Conservation (phyloP, 1,284 basidiomycete species). For the Leccinum olivaceoglutinosum region DNA sequence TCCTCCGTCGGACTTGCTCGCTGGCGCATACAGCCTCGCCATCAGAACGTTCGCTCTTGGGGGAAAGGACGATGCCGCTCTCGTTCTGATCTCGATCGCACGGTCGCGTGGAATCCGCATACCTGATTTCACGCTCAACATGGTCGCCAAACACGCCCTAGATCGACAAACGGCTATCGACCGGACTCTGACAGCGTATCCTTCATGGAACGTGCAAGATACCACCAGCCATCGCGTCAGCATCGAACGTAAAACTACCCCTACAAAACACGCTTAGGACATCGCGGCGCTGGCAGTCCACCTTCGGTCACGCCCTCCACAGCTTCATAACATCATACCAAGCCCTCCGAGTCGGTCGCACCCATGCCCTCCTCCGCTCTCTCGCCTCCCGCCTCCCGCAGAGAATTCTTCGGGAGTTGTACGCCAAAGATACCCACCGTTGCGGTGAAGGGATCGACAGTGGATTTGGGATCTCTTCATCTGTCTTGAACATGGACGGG, state of each 20-base stretch:
- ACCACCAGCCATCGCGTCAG: not conserved
- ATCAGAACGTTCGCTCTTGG: conserved; percentile 21
- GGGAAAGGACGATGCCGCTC: conserved; percentile 17
- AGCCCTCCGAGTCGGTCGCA: no score
- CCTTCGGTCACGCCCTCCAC: conserved; percentile 10
- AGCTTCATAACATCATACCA: conserved; percentile 15
- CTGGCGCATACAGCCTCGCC: conserved; percentile 16
- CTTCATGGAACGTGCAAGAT: conserved; percentile 10
- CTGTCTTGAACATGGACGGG: no score
- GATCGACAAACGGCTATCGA: conserved; percentile 9
- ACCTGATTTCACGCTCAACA: conserved; percentile 24
- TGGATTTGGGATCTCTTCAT: no score
- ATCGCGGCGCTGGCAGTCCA: conserved; percentile 13
- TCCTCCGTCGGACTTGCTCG: conserved; percentile 8
- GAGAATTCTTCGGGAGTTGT: no score
- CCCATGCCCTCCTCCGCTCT: conserved; percentile 18
- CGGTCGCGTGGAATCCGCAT: conserved; percentile 14
- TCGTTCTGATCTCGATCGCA: conserved; percentile 18
- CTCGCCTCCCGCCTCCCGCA: conserved; percentile 15
- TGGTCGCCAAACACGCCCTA: conserved; percentile 16
- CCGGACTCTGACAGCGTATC: conserved; percentile 14
- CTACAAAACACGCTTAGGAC: conserved; percentile 3
- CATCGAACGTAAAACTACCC: not conserved
- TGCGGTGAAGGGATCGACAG: no score
- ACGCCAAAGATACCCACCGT: no score